Conservation (phyloP, 2,329 filamentous ascomycete species). For the Bipolaris bicolor region DNA sequence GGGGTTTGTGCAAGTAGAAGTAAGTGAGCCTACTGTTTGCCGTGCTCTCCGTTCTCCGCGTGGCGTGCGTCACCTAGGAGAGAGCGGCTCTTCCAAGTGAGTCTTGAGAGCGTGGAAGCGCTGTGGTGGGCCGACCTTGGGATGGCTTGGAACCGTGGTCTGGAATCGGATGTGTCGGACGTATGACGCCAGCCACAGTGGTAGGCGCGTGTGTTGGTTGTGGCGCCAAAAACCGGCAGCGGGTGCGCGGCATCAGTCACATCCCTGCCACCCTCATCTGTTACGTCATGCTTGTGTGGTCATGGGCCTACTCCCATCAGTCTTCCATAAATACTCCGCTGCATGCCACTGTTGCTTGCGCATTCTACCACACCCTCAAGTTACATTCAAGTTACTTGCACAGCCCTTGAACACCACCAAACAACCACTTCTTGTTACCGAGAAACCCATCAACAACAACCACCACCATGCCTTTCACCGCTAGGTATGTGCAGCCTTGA, state of each 20-base stretch:
- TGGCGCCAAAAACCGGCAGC: conserved; percentile 20
- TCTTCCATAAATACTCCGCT: conserved; percentile 35
- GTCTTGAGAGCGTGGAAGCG: neutral
- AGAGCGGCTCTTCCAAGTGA: neutral
- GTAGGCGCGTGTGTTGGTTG: conserved; percentile 4
- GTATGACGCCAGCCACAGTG: conserved; percentile 13
- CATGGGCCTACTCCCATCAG: conserved; percentile 25
- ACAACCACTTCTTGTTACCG: neutral
- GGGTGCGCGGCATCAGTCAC: conserved; percentile 19
- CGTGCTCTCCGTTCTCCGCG: neutral
- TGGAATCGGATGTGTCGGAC: conserved; percentile 9
- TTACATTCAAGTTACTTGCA: conserved; percentile 6
- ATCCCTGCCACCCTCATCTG: conserved; percentile 9
- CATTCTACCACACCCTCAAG: conserved; percentile 8
- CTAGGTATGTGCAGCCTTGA: conserved; percentile 53
- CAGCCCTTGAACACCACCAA: neutral
- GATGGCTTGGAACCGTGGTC: conserved; percentile 4
- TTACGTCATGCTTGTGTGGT: conserved; percentile 26
- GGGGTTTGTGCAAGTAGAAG: neutral
- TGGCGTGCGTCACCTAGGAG: conserved; percentile 9
- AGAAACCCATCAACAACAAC: conserved; percentile 17
- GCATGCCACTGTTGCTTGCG: conserved; percentile 17
- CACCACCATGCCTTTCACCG: conserved; percentile 66
- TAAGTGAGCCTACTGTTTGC: neutral
- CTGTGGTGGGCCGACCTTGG: neutral